Base-by-base conservation (phyloP, 2,329 filamentous ascomycete genomes). In the Calonectria leucothoes region DNA sequence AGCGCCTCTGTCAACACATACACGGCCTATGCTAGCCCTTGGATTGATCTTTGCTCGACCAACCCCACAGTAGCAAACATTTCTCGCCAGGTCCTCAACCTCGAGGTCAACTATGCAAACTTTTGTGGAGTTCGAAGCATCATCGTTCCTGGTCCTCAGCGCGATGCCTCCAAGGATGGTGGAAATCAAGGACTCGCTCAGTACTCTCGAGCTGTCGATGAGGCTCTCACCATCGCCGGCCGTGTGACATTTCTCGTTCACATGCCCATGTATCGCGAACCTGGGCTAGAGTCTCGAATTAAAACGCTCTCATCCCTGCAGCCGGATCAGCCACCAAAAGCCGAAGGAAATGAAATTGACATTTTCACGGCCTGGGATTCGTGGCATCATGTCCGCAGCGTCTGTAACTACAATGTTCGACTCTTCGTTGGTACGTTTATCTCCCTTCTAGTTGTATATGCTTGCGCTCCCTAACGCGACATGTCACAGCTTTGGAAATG, bases 31-130 rank as follows among this genome's bases (percentile, higher is more conserved):
- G 92, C 92, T n/a, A 98, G 95, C 83, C 91, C 95, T 7, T 98
- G 96, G 96, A 96, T 98, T 77, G 96, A 98, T 82, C 87, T 98
- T 15, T 93, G 93, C 79, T 98, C 96, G 3, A 86, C 92, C 1
- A 94, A 98, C 83, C 94, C 95, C 8, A 85, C 96, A 75, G 93
- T 98, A 75, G 92, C 95, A 10, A 94, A 94, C 82, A 90, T 98
- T 72, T 98, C 96, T 42, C 92, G 94, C 55, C 96, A 98, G 85
- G 94, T 98, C 8, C 88, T 99, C 75, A 95, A 95, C 82, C 89
- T 98, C 48, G 97, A 99, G 83, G 90, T 98, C 61, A 94, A 95
- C 63, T 99, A 98, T 85, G 97, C 97, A 76, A 96, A 95, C 75
- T 99, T 98, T 85, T 98, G 95, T 81, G 97, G 97, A 42, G 90